phyloP scores from a whole-genome alignment of 2,329 filamentous ascomycete genomes.

The Chrysoporthe austroafricana region DNA sequence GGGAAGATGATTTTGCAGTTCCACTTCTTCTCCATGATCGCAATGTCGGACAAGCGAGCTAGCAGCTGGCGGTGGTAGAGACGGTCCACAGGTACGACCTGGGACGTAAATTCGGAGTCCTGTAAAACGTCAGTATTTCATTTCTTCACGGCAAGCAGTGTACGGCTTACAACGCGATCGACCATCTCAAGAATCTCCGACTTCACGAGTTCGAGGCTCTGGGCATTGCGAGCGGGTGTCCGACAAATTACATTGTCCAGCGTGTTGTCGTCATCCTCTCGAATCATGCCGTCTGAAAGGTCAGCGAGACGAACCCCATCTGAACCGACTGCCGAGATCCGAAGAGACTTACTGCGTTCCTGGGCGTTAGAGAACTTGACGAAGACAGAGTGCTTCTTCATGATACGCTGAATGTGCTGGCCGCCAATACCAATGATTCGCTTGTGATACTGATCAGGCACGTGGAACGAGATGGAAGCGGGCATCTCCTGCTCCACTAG shows the following conservation, averaged over 20 bases:
- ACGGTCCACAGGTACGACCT: conserved; percentile 90
- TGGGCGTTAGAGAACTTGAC: conserved; percentile 99
- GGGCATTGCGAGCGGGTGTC: conserved; percentile 93
- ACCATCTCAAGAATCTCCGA: conserved; percentile 99
- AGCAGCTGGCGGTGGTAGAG: conserved; percentile 95
- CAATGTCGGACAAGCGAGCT: conserved; percentile 83
- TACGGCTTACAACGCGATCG: conserved; percentile 75
- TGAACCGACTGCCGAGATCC: not conserved
- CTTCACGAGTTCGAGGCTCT: conserved; percentile 96
- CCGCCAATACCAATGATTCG: conserved; percentile 98
- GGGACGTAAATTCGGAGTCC: conserved; percentile 96
- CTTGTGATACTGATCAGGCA: conserved; percentile 98
- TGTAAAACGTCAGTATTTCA: conserved; percentile 39
- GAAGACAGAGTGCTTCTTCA: conserved; percentile 99
- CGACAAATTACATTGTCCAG: conserved; percentile 99
- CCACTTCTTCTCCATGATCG: conserved; percentile 97
- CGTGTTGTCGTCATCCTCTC: conserved; percentile 97
- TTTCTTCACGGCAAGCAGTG: not conserved
- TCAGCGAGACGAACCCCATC: conserved; percentile 33
- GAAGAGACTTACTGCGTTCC: conserved; percentile 70
- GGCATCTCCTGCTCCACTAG: conserved; percentile 99
- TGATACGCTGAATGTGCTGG: conserved; percentile 98
- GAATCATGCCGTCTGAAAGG: conserved; percentile 70
- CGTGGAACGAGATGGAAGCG: conserved; percentile 97
- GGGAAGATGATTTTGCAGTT: conserved; percentile 99